Evolutionary conservation across 1,284 basidiomycete species (phyloP), one percentile per base, ranked within the genome.

Genomic region (Puccinia horiana): DNA sequence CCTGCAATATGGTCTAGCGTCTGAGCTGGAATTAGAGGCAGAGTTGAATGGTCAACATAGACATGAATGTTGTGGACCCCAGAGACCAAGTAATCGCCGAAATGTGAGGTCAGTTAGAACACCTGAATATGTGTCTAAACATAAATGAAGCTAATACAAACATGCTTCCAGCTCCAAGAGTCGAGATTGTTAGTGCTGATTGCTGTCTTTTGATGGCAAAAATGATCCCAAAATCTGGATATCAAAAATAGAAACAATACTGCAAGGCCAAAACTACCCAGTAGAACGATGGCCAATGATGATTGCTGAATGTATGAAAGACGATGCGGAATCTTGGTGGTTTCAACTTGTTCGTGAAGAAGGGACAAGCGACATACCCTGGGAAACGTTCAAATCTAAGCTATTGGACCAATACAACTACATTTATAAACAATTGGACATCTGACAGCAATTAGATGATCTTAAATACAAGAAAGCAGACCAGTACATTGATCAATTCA

Each of bases 151-250:
- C 42, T 44, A 23, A 52, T 18, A 16, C 18, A 52, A 52, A 12
- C 49, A 52, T n/a, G 20, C 49, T 20, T 18, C 4, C 9, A 52
- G 12, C 58, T 9, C 58, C 58, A 6, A 6, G n/a, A 35, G 42
- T 49, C 23, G 42, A 72, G 29, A 49, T 20, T 18, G 20, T 47
- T 6, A 32, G 18, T 18, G 23, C 23, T 14, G 11, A n/a, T 18
- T 72, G 1, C 70, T 42, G 2, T 2, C 5, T 9, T 72, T 72
- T 14, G 32, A 47, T 37, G 70, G 70, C 1, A 72, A 72, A 16
- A 49, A 35, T 16, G 54, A 74, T 32, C 47, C 47, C 2, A 29
- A 74, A n/a, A 35, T 74, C 26, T 74, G 72, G 72, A 35, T 74
- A 23, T 12, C 8, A 1, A 49, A 74, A 9, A 26, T 74, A 0